phyloP scores from a whole-genome alignment of 2,329 filamentous ascomycete genomes.

The Nothopassalora personata region DNA sequence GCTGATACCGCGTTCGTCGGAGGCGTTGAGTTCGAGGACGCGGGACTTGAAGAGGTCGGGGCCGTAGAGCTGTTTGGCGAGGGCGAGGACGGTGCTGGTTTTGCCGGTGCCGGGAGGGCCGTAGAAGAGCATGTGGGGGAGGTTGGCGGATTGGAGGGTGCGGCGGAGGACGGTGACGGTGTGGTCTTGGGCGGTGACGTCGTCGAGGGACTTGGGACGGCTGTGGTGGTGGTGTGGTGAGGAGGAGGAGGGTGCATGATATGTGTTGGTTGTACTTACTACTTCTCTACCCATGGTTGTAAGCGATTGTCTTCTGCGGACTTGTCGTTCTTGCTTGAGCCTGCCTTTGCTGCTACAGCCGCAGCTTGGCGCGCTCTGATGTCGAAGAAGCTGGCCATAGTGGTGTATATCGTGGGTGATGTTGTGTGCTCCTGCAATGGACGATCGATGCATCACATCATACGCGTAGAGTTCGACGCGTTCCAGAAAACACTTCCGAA shows the following conservation, averaged over 20 bases:
- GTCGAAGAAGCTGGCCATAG: slow-evolving; percentile 91
- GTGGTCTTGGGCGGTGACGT: slow-evolving; percentile 96
- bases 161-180: slow-evolving; percentile 88
- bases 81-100: slow-evolving; percentile 92
- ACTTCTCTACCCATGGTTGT: slow-evolving; percentile 79
- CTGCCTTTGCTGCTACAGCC: slow-evolving; percentile 61
- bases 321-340: slow-evolving; percentile 61
- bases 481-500: not conserved
- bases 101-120: slow-evolving; percentile 96
- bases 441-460: not conserved
- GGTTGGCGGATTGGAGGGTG: slow-evolving; percentile 91
- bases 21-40: slow-evolving; percentile 98
- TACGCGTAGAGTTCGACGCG: slow-evolving; percentile 4
- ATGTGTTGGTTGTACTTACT: slow-evolving; percentile 14
- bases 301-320: slow-evolving; percentile 59
- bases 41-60: slow-evolving; percentile 87
- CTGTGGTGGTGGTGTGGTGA: slow-evolving; percentile 43
- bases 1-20: slow-evolving; percentile 93
- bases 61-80: slow-evolving; percentile 95
- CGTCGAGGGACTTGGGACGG: slow-evolving; percentile 85
- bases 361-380: slow-evolving; percentile 73
- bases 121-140: slow-evolving; percentile 99
- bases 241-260: slow-evolving; percentile 6
- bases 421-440: not conserved
- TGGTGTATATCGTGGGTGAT: not conserved